These are phyloP conservation scores for Lyophyllum shimeji DNA, from an alignment of 768 basidiomycete genomes.

Conservation along the genomic window DNA sequence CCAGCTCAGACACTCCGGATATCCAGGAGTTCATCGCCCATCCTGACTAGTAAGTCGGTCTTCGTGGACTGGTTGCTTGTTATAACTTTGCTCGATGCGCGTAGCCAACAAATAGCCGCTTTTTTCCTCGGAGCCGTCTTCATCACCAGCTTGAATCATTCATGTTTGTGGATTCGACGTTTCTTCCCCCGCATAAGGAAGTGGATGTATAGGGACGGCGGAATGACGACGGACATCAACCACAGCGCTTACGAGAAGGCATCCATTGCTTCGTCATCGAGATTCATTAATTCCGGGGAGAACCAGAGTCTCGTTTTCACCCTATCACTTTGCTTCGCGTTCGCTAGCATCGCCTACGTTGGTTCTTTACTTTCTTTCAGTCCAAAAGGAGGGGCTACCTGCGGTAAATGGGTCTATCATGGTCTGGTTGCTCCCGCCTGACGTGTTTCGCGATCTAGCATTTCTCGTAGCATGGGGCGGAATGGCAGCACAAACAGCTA, in stretches of 20 bases:
- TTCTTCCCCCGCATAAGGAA: neutral
- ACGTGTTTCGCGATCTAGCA: neutral
- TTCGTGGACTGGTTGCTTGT: too few relatives aligned
- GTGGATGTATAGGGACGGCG: slow-evolving; percentile 7
- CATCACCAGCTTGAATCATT: slow-evolving; percentile 17
- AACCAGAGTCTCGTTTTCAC: slow-evolving; percentile 12
- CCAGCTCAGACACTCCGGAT: neutral
- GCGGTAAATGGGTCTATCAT: slow-evolving; percentile 1
- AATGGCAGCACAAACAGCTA: slow-evolving; percentile 17
- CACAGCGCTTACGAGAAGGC: slow-evolving; percentile 6
- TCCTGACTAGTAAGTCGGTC: slow-evolving; percentile 13
- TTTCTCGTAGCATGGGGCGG: slow-evolving; percentile 18
- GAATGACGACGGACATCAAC: slow-evolving; percentile 2
- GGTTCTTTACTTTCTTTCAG: slow-evolving; percentile 14
- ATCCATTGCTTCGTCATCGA: slow-evolving; percentile 4
- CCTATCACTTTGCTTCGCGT: slow-evolving; percentile 14
- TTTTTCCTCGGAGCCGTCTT: slow-evolving; percentile 18
- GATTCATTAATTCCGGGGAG: neutral
- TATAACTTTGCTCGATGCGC: neutral
- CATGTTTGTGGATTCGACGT: slow-evolving; percentile 9
- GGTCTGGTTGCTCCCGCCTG: neutral
- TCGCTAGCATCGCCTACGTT: slow-evolving; percentile 15
- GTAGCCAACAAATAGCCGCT: slow-evolving; percentile 14
- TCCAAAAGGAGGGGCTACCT: slow-evolving; percentile 1
- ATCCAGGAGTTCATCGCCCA: slow-evolving; percentile 12